These are phyloP conservation scores for Saccharum officinarum DNA, from an alignment of 176 grass and related monocot genomes.

Conservation along the genomic window DNA sequence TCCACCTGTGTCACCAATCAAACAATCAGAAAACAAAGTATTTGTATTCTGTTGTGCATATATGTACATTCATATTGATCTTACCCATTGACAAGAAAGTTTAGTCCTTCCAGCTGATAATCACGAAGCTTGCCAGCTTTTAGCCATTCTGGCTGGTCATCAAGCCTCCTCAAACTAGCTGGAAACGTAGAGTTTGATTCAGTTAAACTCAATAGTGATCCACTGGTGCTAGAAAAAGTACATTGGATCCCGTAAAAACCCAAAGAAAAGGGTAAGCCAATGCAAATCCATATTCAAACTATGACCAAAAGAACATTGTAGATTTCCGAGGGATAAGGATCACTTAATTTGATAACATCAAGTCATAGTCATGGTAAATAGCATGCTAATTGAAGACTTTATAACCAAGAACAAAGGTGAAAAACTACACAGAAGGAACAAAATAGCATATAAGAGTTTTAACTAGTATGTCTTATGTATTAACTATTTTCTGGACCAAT, in stretches of 20 bases:
- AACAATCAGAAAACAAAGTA: background rate
- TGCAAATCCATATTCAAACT: slow-evolving; percentile 1
- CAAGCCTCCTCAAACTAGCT: slow-evolving; percentile 99
- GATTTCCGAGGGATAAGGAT: background rate
- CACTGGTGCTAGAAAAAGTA: background rate
- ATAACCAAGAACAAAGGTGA: slow-evolving; percentile 17
- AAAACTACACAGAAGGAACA: background rate
- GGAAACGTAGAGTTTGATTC: slow-evolving; percentile 29
- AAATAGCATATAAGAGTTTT: slow-evolving; percentile 14
- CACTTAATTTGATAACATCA: slow-evolving; percentile 22
- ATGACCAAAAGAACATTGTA: background rate
- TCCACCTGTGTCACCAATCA: slow-evolving; percentile 67
- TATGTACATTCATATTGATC: slow-evolving; percentile 4
- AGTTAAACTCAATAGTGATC: slow-evolving; percentile 9
- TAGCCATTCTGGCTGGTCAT: slow-evolving; percentile 92
- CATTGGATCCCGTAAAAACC: background rate
- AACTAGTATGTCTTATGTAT: background rate
- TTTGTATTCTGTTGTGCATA: slow-evolving; percentile 14
- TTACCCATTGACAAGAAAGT: slow-evolving; percentile 95
- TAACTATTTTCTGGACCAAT: slow-evolving; percentile 18
- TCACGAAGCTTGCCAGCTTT: slow-evolving; percentile 98
- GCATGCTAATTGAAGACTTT: slow-evolving; percentile 22
- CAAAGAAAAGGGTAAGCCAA: background rate
- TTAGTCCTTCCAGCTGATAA: slow-evolving; percentile 99
- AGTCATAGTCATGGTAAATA: background rate